phyloP scores from a whole-genome alignment of 2,329 filamentous ascomycete genomes.

The Monosporascus sp. region DNA sequence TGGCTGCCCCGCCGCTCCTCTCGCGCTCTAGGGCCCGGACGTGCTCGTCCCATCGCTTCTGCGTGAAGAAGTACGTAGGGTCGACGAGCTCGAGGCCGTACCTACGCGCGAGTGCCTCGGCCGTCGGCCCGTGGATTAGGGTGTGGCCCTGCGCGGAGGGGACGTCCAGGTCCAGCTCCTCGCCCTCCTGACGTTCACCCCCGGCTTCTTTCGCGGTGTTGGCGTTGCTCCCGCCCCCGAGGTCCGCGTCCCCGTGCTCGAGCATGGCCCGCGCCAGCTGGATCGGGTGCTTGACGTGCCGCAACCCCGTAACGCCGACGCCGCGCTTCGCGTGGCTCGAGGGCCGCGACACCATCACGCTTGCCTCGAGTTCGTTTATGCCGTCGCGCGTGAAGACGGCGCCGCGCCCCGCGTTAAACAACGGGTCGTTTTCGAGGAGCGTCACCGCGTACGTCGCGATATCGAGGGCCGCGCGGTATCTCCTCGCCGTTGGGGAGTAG shows the following conservation, averaged over 20 bases:
- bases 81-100: conserved; percentile 70
- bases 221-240: conserved; percentile 28
- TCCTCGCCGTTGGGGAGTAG: neutral
- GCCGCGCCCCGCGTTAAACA: conserved; percentile 81
- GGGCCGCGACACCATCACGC: conserved; percentile 70
- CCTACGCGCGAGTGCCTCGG: conserved; percentile 60
- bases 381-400: conserved; percentile 83
- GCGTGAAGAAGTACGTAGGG: conserved; percentile 72
- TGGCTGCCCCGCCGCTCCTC: conserved; percentile 25
- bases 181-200: conserved; percentile 19
- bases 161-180: conserved; percentile 29
- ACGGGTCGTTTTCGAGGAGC: conserved; percentile 69
- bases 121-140: conserved; percentile 61
- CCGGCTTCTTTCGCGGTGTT: conserved; percentile 4
- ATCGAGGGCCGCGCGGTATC: conserved; percentile 58
- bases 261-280: conserved; percentile 67
- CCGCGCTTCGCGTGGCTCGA: conserved; percentile 65
- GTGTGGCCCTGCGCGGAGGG: conserved; percentile 63
- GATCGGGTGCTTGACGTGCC: conserved; percentile 74
- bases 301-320: conserved; percentile 69
- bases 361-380: conserved; percentile 79
- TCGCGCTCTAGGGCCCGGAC: conserved; percentile 49
- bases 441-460: conserved; percentile 70
- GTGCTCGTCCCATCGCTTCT: conserved; percentile 75
- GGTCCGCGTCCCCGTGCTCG: conserved; percentile 57